Evolutionary conservation across 345 rosid species (phyloP).

Genomic region (Iberis pinnata): DNA sequence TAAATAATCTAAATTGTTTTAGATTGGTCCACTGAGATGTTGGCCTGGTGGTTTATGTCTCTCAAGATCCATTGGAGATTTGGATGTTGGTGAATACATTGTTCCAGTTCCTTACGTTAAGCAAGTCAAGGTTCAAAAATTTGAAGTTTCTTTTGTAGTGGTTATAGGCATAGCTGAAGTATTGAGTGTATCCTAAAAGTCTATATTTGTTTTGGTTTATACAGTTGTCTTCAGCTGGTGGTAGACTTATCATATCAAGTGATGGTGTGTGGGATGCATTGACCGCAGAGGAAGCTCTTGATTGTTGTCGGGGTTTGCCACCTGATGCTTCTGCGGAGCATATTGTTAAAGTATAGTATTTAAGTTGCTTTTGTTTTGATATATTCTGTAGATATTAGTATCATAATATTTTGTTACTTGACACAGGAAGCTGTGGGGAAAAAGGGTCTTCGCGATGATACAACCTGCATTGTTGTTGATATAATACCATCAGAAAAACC

Average conservation of each 20-base stretch:
- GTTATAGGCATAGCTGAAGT: neutral
- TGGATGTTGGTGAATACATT: conserved; percentile 93
- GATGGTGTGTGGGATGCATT: conserved; percentile 99
- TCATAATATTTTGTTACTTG: conserved; percentile 20
- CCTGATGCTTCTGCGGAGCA: conserved; percentile 87
- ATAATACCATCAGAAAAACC: conserved; percentile 80
- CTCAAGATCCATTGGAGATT: conserved; percentile 95
- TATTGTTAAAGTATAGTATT: conserved; percentile 68
- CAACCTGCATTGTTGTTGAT: conserved; percentile 95
- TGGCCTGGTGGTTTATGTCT: conserved; percentile 99
- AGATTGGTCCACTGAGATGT: conserved; percentile 99
- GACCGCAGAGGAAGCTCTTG: conserved; percentile 72
- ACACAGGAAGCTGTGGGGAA: conserved; percentile 72
- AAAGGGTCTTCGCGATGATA: conserved; percentile 96
- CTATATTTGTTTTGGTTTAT: conserved; percentile 19
- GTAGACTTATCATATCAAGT: conserved; percentile 84
- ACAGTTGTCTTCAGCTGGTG: conserved; percentile 89
- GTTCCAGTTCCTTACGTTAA: conserved; percentile 98
- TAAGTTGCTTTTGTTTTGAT: neutral
- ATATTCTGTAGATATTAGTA: conserved; percentile 9
- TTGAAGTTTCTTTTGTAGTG: neutral
- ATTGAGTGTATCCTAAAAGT: conserved; percentile 2
- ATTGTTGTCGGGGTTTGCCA: conserved; percentile 85
- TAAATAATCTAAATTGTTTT: conserved; percentile 19
- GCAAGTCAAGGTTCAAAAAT: conserved; percentile 78